Evolutionary conservation across 2,329 filamentous ascomycete genomes (phyloP), one percentile per base, ranked within the genome.

Genomic region (Fusarium haematococcum): DNA sequence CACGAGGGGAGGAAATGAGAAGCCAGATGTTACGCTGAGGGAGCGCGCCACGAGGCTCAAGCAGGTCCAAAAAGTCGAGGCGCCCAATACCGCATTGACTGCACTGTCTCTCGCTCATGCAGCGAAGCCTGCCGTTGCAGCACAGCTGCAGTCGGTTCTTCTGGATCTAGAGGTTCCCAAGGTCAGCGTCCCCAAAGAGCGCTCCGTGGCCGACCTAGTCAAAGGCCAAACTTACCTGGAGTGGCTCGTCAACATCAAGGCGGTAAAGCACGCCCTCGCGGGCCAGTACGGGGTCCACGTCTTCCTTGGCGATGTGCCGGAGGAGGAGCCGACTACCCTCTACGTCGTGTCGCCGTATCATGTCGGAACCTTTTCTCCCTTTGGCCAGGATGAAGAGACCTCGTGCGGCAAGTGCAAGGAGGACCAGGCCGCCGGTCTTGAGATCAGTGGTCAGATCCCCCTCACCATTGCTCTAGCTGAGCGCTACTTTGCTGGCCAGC

Each of bases 181-280:
- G 16, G 52, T 57, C 9, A 13, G 16, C 18, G 20, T 63, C 18
- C 45, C 60, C 16, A 33, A 54, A 5, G 32, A 41, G 2, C 30
- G 5, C 30, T 63, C 60, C 1, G 23, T 66, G 23, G 35, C 2
- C 9, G 16, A 61, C 43, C 8, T 66, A 5, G 64, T 33, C 56
- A 66, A 66, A 25, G 43, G 25, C 7, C 10, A 66, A 8, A 66
- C 23, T n/a, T 66, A 66, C 27, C 25, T 66, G 2, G 64, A 66
- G 45, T 66, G 64, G 64, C 64, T 66, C 32, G 18, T 66, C 57
- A 62, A 66, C 32, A 66, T 66, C 64, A 61, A 66, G 27, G 64
- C 64, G 20, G 41, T 39, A 7, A 66, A 66, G 57, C 64, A 66
- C 18, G 35, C 56, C 8, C 57, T 66, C 0, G 41, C 41, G 13